phyloP scores from a whole-genome alignment of 2,329 filamentous ascomycete species.

The Epichloe festucae region DNA sequence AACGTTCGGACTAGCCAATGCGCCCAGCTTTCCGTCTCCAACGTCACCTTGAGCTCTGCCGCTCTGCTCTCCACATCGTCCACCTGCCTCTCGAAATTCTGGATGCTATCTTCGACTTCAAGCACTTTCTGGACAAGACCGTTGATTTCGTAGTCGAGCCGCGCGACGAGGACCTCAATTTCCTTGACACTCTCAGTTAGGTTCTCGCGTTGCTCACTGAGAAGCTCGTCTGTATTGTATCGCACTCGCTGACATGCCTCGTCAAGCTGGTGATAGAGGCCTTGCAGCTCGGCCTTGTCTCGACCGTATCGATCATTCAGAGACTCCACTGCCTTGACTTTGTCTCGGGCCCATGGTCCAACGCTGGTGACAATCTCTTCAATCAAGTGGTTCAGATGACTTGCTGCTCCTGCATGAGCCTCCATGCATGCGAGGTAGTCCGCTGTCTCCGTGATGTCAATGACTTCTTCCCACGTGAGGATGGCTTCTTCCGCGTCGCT shows the following conservation, averaged over 20 bases:
- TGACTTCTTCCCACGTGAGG: slow-evolving; percentile 49
- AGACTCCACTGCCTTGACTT: slow-evolving; percentile 40
- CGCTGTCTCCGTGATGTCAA: slow-evolving; percentile 23
- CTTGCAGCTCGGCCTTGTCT: slow-evolving; percentile 53
- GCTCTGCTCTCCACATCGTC: slow-evolving; percentile 54
- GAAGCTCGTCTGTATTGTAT: slow-evolving; percentile 52
- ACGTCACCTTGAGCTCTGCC: slow-evolving; percentile 46
- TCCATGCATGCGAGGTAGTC: slow-evolving; percentile 16
- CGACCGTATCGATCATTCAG: slow-evolving; percentile 50
- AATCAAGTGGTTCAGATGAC: slow-evolving; percentile 40
- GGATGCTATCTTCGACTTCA: slow-evolving; percentile 75
- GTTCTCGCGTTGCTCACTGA: slow-evolving; percentile 54
- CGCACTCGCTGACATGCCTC: slow-evolving; percentile 57
- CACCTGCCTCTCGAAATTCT: slow-evolving; percentile 68
- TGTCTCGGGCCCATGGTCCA: slow-evolving; percentile 47
- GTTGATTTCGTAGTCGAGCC: slow-evolving; percentile 84
- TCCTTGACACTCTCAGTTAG: slow-evolving; percentile 64
- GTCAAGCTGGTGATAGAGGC: slow-evolving; percentile 55
- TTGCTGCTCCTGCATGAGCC: slow-evolving; percentile 39
- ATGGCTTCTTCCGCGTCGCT: slow-evolving; percentile 64
- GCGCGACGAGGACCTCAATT: slow-evolving; percentile 67
- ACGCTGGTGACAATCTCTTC: slow-evolving; percentile 37
- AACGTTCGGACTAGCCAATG: slow-evolving; percentile 50
- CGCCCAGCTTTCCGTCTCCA: slow-evolving; percentile 51
- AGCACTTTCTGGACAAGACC: slow-evolving; percentile 67